These are phyloP conservation scores for Rhizophora mangle DNA, from an alignment of 345 rosid species.

Conservation along the genomic window DNA sequence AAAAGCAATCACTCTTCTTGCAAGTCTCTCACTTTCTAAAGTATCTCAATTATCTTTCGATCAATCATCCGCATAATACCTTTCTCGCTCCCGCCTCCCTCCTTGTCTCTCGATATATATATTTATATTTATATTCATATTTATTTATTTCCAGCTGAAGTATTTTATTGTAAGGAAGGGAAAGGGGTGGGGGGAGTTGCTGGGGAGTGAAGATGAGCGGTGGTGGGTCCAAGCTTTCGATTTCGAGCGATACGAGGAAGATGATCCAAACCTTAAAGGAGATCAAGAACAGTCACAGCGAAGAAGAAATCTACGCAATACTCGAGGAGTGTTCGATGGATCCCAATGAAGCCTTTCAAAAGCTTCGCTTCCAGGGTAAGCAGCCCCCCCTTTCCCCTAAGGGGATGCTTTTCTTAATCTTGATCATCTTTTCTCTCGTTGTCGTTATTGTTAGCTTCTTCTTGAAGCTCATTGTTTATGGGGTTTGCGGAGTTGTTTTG, in stretches of 20 bases:
- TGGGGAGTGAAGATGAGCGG: constrained; percentile 60
- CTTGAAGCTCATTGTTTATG: background rate
- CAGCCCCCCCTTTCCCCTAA: background rate
- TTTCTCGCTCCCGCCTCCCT: background rate
- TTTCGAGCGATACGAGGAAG: constrained; percentile 52
- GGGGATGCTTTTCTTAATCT: background rate
- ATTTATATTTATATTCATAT: background rate
- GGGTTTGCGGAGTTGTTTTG: constrained; percentile 11
- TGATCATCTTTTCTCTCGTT: background rate
- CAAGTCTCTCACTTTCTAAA: background rate
- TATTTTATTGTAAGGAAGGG: background rate
- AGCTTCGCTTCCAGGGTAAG: constrained; percentile 64
- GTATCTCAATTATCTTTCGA: too few relatives aligned
- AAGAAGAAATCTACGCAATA: constrained; percentile 93
- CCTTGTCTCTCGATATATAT: background rate
- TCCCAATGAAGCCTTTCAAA: constrained; percentile 82
- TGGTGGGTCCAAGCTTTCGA: constrained; percentile 73
- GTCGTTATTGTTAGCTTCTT: background rate
- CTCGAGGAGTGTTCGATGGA: constrained; percentile 87
- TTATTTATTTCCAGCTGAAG: too few relatives aligned
- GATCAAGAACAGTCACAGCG: constrained; percentile 73
- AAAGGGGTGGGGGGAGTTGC: constrained; percentile 7
- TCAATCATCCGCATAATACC: too few relatives aligned
- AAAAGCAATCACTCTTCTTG: background rate
- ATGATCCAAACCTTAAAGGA: constrained; percentile 74